These are phyloP conservation scores for Wickerhamiella cacticola DNA, from an alignment of 805 yeast species.

Conservation along the genomic window DNA sequence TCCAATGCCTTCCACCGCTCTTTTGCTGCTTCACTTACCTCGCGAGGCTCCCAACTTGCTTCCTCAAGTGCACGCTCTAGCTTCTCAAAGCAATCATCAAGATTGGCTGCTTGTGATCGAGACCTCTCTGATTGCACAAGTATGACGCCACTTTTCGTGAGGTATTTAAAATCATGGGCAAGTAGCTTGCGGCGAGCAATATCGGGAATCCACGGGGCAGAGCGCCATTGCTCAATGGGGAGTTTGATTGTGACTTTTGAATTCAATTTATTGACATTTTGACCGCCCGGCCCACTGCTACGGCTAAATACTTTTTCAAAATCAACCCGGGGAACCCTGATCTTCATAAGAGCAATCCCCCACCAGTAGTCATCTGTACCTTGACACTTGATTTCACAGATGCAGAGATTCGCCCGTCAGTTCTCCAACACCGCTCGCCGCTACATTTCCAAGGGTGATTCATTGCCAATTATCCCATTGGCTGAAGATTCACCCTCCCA, in stretches of 20 bases:
- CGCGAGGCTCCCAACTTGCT: constrained; percentile 38
- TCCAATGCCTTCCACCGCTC: constrained; percentile 39
- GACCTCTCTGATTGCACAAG: constrained; percentile 49
- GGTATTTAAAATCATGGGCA: constrained; percentile 35
- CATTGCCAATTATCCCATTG: constrained; percentile 45
- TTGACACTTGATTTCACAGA: not conserved
- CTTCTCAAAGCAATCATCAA: constrained; percentile 48
- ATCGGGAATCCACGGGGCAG: constrained; percentile 48
- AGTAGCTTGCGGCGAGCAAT: constrained; percentile 35
- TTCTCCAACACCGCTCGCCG: constrained; percentile 21
- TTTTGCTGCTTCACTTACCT: constrained; percentile 35
- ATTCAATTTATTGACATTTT: constrained; percentile 60
- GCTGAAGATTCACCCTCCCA: constrained; percentile 56
- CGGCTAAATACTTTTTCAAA: constrained; percentile 41
- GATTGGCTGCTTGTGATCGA: constrained; percentile 48
- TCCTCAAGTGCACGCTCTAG: constrained; percentile 41
- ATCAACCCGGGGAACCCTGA: constrained; percentile 20
- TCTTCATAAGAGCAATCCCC: constrained; percentile 1
- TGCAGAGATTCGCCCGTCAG: constrained; percentile 8
- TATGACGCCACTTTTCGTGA: constrained; percentile 43
- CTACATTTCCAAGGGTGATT: constrained; percentile 46
- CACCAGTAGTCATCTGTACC: not conserved
- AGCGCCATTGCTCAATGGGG: constrained; percentile 34
- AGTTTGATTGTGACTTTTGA: constrained; percentile 55
- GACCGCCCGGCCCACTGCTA: constrained; percentile 82